These are phyloP conservation scores for Talaromyces nanjingensis DNA, from an alignment of 495 filamentous ascomycete species.

Conservation along the genomic window DNA sequence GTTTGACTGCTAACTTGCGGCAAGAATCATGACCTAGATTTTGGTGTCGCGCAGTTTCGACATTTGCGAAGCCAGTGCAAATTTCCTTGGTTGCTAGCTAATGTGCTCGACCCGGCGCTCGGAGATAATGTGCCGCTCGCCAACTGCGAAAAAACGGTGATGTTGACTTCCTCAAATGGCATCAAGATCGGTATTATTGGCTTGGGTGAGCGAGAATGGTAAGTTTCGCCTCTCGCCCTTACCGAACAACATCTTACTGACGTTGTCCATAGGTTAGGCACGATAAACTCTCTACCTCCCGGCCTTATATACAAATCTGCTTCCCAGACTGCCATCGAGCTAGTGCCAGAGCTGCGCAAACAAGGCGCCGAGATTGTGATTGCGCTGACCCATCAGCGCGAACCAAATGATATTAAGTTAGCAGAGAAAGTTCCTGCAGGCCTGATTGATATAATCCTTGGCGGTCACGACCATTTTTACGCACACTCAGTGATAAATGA, in stretches of 20 bases:
- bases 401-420: slow-evolving; percentile 79
- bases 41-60: slow-evolving; percentile 74
- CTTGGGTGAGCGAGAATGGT: slow-evolving; percentile 69
- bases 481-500: slow-evolving; percentile 67
- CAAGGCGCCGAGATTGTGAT: slow-evolving; percentile 77
- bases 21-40: slow-evolving; percentile 88
- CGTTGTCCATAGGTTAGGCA: slow-evolving; percentile 63
- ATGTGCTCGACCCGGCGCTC: slow-evolving; percentile 72
- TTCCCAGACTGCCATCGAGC: slow-evolving; percentile 57
- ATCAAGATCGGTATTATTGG: slow-evolving; percentile 82
- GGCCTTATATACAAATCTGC: slow-evolving; percentile 75
- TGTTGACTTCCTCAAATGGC: slow-evolving; percentile 72
- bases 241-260: neutral
- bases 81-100: slow-evolving; percentile 87
- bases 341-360: slow-evolving; percentile 61
- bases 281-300: slow-evolving; percentile 78
- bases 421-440: slow-evolving; percentile 59
- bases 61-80: slow-evolving; percentile 65
- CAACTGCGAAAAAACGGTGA: slow-evolving; percentile 58
- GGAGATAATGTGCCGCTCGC: slow-evolving; percentile 62
- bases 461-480: slow-evolving; percentile 89
- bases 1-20: neutral
- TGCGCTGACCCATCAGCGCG: slow-evolving; percentile 75
- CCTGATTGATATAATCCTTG: slow-evolving; percentile 74
- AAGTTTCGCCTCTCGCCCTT: slow-evolving; percentile 8